These are phyloP conservation scores for Pyrenochaeta sp. DNA, from an alignment of 2,329 filamentous ascomycete genomes.

Conservation along the genomic window DNA sequence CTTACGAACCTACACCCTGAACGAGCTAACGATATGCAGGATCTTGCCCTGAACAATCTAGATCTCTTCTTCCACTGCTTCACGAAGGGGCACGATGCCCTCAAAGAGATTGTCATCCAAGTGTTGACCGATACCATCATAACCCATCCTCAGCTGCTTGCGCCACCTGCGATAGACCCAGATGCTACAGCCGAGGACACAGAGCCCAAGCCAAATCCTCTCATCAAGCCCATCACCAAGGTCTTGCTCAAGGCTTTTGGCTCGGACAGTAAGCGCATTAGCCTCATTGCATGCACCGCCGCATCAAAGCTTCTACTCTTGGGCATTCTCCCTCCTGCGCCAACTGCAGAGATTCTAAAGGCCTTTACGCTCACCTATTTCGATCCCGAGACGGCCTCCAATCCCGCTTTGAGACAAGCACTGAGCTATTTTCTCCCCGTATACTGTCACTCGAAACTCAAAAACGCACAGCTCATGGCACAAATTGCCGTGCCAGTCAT, in stretches of 20 bases:
- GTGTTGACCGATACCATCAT: constrained; percentile 94
- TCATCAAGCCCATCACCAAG: constrained; percentile 75
- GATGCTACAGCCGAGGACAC: constrained; percentile 54
- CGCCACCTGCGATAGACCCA: constrained; percentile 58
- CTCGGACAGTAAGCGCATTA: constrained; percentile 75
- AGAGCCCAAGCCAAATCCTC: constrained; percentile 39
- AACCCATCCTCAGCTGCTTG: constrained; percentile 82
- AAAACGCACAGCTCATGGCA: constrained; percentile 85
- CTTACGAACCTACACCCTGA: not conserved
- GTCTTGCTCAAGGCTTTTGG: constrained; percentile 81
- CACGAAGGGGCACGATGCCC: constrained; percentile 85
- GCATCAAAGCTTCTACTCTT: constrained; percentile 87
- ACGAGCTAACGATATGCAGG: constrained; percentile 52
- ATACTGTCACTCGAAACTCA: constrained; percentile 84
- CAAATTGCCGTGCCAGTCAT: constrained; percentile 77
- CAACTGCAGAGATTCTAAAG: constrained; percentile 76
- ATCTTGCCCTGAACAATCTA: constrained; percentile 90
- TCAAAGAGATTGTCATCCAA: constrained; percentile 90
- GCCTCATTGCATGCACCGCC: constrained; percentile 81
- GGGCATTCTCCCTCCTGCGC: constrained; percentile 65
- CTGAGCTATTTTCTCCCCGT: constrained; percentile 94
- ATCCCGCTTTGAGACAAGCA: constrained; percentile 84
- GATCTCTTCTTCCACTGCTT: constrained; percentile 96
- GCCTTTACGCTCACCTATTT: constrained; percentile 89
- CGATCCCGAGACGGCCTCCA: constrained; percentile 80